These are phyloP conservation scores for Dictyostelium intermedium DNA, from an alignment of 78 protist species.

Conservation along the genomic window DNA sequence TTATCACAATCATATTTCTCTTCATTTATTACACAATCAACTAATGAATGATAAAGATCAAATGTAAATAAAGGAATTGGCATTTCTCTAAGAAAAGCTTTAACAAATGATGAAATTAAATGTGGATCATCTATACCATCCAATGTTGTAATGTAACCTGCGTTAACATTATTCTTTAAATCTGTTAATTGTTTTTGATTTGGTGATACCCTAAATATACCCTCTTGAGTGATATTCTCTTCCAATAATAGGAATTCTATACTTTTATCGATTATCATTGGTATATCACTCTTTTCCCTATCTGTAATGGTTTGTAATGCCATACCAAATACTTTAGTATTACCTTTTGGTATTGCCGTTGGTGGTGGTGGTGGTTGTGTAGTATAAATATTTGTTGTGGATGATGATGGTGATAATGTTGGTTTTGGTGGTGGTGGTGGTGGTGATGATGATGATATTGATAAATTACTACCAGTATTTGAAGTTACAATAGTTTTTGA, in stretches of 20 bases:
- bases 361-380: no score
- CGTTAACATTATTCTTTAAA: not conserved
- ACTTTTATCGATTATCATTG: constrained; percentile 17
- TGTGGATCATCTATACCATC: constrained; percentile 51
- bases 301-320: not conserved
- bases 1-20: not conserved
- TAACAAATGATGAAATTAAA: constrained; percentile 16
- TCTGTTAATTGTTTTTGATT: constrained; percentile 44
- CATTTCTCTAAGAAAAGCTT: constrained; percentile 43
- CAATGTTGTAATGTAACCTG: not conserved
- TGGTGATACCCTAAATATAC: constrained; percentile 61
- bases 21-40: constrained; percentile 12
- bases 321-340: constrained; percentile 42
- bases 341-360: not conserved
- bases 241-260: not conserved
- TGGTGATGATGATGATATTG: not conserved
- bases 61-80: constrained; percentile 54
- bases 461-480: not conserved
- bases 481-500: not conserved
- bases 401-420: not conserved
- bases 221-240: constrained; percentile 2
- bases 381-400: not conserved
- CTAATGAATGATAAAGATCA: constrained; percentile 15
- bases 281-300: constrained; percentile 23
- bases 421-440: not conserved